Evolutionary conservation across 2,329 filamentous ascomycete species (phyloP), one percentile per base, ranked within the genome.

Genomic region (Zopfia rhizophila): DNA sequence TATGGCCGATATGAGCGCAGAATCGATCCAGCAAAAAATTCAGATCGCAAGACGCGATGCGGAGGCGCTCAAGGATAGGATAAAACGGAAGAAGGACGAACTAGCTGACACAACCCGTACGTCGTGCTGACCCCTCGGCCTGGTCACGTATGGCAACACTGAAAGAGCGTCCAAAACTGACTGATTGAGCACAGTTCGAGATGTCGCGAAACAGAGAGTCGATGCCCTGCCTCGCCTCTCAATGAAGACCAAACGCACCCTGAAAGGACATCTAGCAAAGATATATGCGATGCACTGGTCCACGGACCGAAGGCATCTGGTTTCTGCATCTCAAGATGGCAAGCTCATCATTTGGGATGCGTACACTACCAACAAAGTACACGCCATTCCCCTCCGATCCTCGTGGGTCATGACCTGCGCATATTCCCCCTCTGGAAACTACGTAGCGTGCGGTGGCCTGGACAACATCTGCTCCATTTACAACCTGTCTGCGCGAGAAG

Each of bases 281-380:
- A 99, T 99, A 68, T 99, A 99, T 76, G 94, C 94, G 66, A 99
- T 99, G 94, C 94, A 99, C 81, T 99, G 94, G 94, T 97, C 94
- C 23, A 99, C 94, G 56, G 94, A 99, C 77, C 87, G 94, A 70
- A 87, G 94, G 75, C 94, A 97, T 76, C 85, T 97, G 51, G 94
- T 99, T 39, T 97, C 94, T 10, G 94, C 94, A 55, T 99, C 94
- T 62, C 94, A 99, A 77, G 94, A 99, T 69, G 94, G 94, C 73
- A 99, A 99, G 81, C 86, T 99, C 61, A 99, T 99, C 75, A 97
- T 99, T 72, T 99, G 94, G 94, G 94, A 99, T 74, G 94, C 94
- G 48, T 99, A 99, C 79, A 97, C 93, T 58, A 97, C 94, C 54
- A 97, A 99, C 82, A 99, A 99, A 76, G 94, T 99, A 53, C 94